Evolutionary conservation across 1,139 yeast genomes (phyloP).

Genomic region (Yamadazyma spencermartinsiae): DNA sequence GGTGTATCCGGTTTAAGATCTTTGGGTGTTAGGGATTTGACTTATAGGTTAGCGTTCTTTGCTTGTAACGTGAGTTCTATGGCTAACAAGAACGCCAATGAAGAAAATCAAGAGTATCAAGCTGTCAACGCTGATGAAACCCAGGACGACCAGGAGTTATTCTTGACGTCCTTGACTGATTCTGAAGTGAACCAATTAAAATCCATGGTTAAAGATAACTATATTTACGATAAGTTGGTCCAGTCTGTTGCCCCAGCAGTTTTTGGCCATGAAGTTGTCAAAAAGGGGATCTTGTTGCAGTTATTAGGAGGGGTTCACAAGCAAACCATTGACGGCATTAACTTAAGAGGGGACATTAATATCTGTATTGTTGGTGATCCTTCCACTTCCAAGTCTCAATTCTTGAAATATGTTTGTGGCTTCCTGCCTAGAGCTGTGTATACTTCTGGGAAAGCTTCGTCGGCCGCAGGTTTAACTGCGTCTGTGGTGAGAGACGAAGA

Average conservation of each 20-base stretch:
- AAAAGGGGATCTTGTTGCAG: conserved; percentile 88
- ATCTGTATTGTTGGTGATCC: conserved; percentile 98
- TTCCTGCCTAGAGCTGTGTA: conserved; percentile 94
- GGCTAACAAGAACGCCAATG: conserved; percentile 46
- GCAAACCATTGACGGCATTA: conserved; percentile 90
- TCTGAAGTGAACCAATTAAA: conserved; percentile 84
- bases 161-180: conserved; percentile 75
- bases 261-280: conserved; percentile 92
- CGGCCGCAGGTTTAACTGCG: conserved; percentile 99
- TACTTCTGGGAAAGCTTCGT: conserved; percentile 97
- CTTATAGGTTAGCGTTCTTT: conserved; percentile 86
- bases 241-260: conserved; percentile 95
- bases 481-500: conserved; percentile 98
- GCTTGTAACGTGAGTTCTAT: conserved; percentile 82
- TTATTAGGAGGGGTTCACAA: conserved; percentile 96
- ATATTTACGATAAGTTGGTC: conserved; percentile 81
- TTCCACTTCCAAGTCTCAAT: conserved; percentile 95
- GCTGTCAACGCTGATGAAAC: conserved; percentile 30
- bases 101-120: conserved; percentile 31
- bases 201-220: conserved; percentile 88
- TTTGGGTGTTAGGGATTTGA: conserved; percentile 90
- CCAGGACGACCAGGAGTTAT: conserved; percentile 71
- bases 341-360: conserved; percentile 94
- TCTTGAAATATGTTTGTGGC: conserved; percentile 87
- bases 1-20: conserved; percentile 87